Conservation (phyloP, 2,329 filamentous ascomycete species). For the Pleoardoris graminearum region DNA sequence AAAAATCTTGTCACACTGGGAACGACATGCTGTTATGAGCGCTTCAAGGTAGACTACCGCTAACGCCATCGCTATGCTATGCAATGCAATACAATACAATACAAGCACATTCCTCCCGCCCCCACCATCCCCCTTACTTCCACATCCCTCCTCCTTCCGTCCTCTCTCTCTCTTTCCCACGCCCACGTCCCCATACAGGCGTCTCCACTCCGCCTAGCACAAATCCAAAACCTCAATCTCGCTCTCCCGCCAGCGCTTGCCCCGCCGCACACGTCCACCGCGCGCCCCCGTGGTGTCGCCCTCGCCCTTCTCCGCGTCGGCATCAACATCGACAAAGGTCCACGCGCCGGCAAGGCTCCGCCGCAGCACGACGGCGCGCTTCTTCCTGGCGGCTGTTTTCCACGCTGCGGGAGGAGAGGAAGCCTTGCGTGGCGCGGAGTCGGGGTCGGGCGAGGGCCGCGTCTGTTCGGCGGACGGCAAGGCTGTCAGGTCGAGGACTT, state of each 20-base stretch:
- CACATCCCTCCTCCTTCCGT: too few species aligned
- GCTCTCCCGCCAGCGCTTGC: slow-evolving; percentile 41
- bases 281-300: too few species aligned
- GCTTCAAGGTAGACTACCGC: too few species aligned
- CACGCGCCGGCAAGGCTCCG: slow-evolving; percentile 40
- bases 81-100: too few species aligned
- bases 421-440: not conserved
- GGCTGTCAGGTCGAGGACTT: not conserved
- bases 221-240: slow-evolving; percentile 43
- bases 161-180: too few species aligned
- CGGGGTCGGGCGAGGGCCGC: slow-evolving; percentile 14
- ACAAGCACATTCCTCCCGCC: too few species aligned
- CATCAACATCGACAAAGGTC: slow-evolving; percentile 34
- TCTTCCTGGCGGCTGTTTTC: slow-evolving; percentile 37
- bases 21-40: too few species aligned
- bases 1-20: too few species aligned
- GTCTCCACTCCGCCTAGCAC: too few species aligned
- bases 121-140: too few species aligned
- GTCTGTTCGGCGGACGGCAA: slow-evolving; percentile 11
- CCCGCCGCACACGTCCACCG: slow-evolving; percentile 21
- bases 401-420: slow-evolving; percentile 29
- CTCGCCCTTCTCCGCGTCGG: not conserved
- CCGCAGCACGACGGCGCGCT: slow-evolving; percentile 35
- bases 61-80: too few species aligned
- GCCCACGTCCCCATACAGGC: too few species aligned